These are phyloP conservation scores for Epithemia pelagica DNA, from an alignment of 108 stramenopile species.

Conservation along the genomic window DNA sequence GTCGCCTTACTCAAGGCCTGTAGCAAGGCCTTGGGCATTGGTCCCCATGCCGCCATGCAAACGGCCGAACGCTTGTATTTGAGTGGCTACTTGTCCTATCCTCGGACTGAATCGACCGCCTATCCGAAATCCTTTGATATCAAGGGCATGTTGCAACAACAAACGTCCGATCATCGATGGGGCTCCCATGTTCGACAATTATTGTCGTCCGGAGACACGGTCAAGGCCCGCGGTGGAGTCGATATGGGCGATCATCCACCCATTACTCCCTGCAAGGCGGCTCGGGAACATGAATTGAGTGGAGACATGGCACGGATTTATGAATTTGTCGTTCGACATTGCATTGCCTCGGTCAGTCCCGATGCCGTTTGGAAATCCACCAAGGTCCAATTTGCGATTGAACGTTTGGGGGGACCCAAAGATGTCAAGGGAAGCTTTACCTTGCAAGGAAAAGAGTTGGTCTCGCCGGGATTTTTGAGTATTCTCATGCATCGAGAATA, in stretches of 20 bases:
- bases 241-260: constrained; percentile 89
- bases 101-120: constrained; percentile 72
- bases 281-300: constrained; percentile 44
- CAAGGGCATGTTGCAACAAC: constrained; percentile 61
- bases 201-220: constrained; percentile 35
- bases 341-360: constrained; percentile 78
- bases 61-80: constrained; percentile 75
- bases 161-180: constrained; percentile 61
- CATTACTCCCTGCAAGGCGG: constrained; percentile 72
- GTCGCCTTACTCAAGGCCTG: constrained; percentile 75
- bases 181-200: constrained; percentile 65
- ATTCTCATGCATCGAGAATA: constrained; percentile 75
- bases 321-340: constrained; percentile 80
- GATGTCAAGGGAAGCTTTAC: constrained; percentile 53
- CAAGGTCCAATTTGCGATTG: constrained; percentile 51
- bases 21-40: constrained; percentile 77
- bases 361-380: constrained; percentile 89
- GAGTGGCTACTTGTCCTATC: constrained; percentile 83
- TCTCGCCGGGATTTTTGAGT: constrained; percentile 72
- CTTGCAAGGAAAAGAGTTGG: constrained; percentile 66
- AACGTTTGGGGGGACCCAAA: constrained; percentile 47
- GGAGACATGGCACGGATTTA: constrained; percentile 86
- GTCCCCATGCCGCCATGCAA: constrained; percentile 73
- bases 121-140: constrained; percentile 85
- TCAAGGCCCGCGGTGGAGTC: constrained; percentile 51